Base-by-base conservation (phyloP, 2,329 filamentous ascomycete genomes). In the Geosmithia morbida region DNA sequence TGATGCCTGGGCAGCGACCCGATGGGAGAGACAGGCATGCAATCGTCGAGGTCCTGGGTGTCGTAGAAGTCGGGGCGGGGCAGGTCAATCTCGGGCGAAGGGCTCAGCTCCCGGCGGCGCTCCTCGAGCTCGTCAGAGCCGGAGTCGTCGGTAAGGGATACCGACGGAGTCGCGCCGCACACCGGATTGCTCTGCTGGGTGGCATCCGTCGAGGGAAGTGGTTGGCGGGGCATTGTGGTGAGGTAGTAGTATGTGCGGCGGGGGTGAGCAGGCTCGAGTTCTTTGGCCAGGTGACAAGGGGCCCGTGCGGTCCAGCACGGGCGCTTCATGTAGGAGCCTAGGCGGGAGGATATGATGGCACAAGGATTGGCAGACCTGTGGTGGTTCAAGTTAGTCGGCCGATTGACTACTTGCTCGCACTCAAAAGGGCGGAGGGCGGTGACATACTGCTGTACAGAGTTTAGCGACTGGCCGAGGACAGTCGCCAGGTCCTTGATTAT, bases 241-340 rank as follows among this genome's bases (percentile, higher is more conserved):
- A 98, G 77, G 67, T 89, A 97, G 68, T 94, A 97, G 71, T 95
- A 97, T 44, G 94, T 89, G 64, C 92, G 87, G 60, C 90, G 85
- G 18, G 92, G 92, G 61, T 97, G 90, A 41, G 90, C 84, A 41
- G 85, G 82, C 61, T 96, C 87, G 48, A 96, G 78, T 65, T 95
- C 87, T 68, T 97, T 97, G 46, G 86, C 87, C 48, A 97, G 69
- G 3, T 92, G 90, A 65, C 92, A 97, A 47, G 85, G 87, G 46
- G 83, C 74, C 46, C 82, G 68, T 7, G 83, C 79, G 26, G 79
- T 85, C 89, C 85, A 87, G 54, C 77, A 85, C 48, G 85, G 68
- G 54, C 92, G 86, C 69, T 94, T 94, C 59, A 96, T 74, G 66
- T 94, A 98, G 33, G 85, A 79, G 41, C 88, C 83, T 46, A 98